phyloP scores from a whole-genome alignment of 164 flowering plant genomes.

The Sextonia rubra region DNA sequence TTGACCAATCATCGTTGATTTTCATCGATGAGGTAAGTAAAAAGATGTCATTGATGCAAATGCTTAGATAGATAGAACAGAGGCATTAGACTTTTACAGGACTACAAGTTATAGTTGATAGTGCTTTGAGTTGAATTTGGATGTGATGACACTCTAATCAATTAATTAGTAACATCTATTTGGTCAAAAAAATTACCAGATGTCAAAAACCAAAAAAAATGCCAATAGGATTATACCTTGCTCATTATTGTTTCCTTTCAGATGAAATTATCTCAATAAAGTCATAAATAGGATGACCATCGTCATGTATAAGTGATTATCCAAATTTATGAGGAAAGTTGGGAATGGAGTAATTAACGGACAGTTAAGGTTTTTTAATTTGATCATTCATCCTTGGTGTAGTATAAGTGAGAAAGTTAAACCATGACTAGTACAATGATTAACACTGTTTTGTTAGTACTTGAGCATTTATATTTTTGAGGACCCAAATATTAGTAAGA shows the following conservation, averaged over 20 bases:
- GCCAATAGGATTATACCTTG: neutral
- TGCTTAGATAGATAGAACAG: neutral
- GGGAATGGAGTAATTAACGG: neutral
- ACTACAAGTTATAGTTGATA: neutral
- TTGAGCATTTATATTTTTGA: no score
- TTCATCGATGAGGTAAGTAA: conserved; percentile 57
- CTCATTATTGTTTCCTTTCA: neutral
- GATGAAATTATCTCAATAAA: no score
- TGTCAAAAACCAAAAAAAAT: neutral
- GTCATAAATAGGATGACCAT: neutral
- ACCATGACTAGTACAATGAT: no score
- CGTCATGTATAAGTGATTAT: neutral
- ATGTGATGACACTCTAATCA: neutral
- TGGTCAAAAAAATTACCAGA: neutral
- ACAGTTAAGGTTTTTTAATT: neutral
- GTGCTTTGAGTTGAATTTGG: neutral
- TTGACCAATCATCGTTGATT: conserved; percentile 46
- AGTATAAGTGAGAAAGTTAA: neutral
- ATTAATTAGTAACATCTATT: neutral
- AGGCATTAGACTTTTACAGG: neutral
- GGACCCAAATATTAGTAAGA: neutral
- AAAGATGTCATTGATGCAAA: neutral
- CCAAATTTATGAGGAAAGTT: neutral
- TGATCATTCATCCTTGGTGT: neutral
- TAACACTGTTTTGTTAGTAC: no score